These are phyloP conservation scores for Vigna mungo DNA, from an alignment of 306 rosid species.

Conservation along the genomic window DNA sequence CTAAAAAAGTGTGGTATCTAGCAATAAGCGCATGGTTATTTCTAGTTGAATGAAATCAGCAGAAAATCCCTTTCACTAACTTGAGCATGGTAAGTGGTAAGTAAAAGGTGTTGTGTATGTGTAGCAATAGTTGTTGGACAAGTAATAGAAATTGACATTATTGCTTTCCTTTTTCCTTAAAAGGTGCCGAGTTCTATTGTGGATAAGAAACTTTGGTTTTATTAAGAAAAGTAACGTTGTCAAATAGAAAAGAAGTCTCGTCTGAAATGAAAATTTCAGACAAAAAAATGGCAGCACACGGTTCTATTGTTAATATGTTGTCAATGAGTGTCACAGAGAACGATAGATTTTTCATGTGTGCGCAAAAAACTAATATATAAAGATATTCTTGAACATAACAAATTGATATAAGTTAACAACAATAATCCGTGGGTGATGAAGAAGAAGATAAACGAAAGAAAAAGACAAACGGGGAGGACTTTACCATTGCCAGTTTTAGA, in stretches of 20 bases:
- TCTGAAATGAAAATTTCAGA: slow-evolving; percentile 19
- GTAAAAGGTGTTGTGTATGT: not conserved
- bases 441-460: slow-evolving; percentile 17
- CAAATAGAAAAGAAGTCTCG: slow-evolving; percentile 7
- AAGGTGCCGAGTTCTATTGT: slow-evolving; percentile 21
- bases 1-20: not conserved
- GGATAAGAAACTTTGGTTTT: slow-evolving; percentile 31
- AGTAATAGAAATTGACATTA: slow-evolving; percentile 3
- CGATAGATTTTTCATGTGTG: not conserved
- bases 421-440: not conserved
- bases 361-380: not conserved
- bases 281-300: not conserved
- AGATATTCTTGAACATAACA: slow-evolving; percentile 18
- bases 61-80: not conserved
- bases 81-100: not conserved
- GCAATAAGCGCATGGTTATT: not conserved
- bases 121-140: not conserved
- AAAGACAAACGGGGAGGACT: not conserved
- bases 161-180: slow-evolving; percentile 9
- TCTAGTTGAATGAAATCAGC: not conserved
- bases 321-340: not conserved
- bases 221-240: not conserved
- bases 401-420: not conserved
- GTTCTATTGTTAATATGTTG: not conserved
- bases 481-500: not conserved